Conservation (phyloP, 1,284 basidiomycete genomes). For the Cutaneotrichosporon sp. region DNA sequence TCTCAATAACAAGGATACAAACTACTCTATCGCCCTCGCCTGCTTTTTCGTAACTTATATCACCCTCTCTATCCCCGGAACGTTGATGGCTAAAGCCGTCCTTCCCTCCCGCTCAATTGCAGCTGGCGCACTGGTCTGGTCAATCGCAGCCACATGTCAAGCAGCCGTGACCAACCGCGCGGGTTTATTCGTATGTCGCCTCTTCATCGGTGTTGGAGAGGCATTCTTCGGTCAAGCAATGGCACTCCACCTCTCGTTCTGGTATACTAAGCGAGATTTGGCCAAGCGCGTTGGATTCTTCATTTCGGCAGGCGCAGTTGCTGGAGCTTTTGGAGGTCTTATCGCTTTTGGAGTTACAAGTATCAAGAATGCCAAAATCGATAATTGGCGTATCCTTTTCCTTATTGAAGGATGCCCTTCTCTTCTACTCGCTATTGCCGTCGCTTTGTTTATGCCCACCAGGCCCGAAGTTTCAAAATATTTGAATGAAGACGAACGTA, state of each 20-base stretch:
- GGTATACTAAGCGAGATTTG: slow-evolving; percentile 54
- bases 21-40: slow-evolving; percentile 51
- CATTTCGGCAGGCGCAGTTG: slow-evolving; percentile 53
- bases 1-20: slow-evolving; percentile 43
- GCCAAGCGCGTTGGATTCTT: slow-evolving; percentile 55
- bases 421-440: slow-evolving; percentile 65
- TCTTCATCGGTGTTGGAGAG: slow-evolving; percentile 54
- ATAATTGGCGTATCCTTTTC: slow-evolving; percentile 46
- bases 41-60: slow-evolving; percentile 55
- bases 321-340: slow-evolving; percentile 52
- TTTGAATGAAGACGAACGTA: slow-evolving; percentile 69
- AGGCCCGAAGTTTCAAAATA: slow-evolving; percentile 72
- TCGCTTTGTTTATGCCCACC: slow-evolving; percentile 68
- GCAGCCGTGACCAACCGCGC: slow-evolving; percentile 47
- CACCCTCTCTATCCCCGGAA: slow-evolving; percentile 46
- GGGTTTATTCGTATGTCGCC: slow-evolving; percentile 50
- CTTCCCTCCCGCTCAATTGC: slow-evolving; percentile 51
- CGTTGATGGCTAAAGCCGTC: slow-evolving; percentile 45
- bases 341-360: slow-evolving; percentile 47
- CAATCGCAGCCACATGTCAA: slow-evolving; percentile 52
- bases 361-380: slow-evolving; percentile 41
- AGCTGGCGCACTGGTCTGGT: slow-evolving; percentile 53
- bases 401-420: slow-evolving; percentile 61
- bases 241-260: slow-evolving; percentile 41
- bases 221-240: slow-evolving; percentile 50